Evolutionary conservation across 2,329 filamentous ascomycete species (phyloP).

Genomic region (Mariannaea sp.): DNA sequence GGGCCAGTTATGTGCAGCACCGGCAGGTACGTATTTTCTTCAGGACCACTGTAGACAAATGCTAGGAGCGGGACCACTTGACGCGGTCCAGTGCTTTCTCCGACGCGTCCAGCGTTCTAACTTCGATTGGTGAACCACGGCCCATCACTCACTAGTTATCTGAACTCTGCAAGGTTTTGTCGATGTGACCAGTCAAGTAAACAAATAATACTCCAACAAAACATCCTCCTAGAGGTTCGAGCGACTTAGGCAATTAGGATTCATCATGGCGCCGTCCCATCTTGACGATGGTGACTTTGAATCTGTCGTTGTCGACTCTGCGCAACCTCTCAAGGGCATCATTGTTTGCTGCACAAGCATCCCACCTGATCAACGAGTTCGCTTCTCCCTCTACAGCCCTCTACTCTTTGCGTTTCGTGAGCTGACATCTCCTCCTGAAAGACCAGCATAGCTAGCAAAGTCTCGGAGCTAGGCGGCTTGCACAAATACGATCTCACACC

Average conservation of each 20-base stretch:
- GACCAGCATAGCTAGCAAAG: slow-evolving; percentile 65
- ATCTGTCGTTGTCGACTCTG: slow-evolving; percentile 54
- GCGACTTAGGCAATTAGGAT: slow-evolving; percentile 6
- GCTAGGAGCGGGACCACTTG: neutral
- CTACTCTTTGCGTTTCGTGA: neutral
- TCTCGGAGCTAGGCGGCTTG: slow-evolving; percentile 80
- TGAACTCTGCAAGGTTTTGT: neutral
- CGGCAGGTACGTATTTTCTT: no score
- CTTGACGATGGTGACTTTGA: slow-evolving; percentile 36
- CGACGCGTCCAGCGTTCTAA: neutral
- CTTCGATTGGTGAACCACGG: neutral
- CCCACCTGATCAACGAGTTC: slow-evolving; percentile 75
- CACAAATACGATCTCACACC: slow-evolving; percentile 94
- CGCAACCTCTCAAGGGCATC: slow-evolving; percentile 70
- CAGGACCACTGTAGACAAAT: no score
- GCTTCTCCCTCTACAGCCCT: slow-evolving; percentile 36
- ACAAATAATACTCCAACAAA: neutral
- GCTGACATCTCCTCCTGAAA: slow-evolving; percentile 31
- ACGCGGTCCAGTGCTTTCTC: neutral
- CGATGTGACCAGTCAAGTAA: neutral
- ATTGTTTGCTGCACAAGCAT: slow-evolving; percentile 90
- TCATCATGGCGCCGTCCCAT: slow-evolving; percentile 39
- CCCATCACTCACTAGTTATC: neutral
- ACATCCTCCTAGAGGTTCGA: neutral
- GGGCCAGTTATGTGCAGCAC: no score